Conservation (phyloP, 1,284 basidiomycete genomes). For the Cutaneotrichosporon mucoides region DNA sequence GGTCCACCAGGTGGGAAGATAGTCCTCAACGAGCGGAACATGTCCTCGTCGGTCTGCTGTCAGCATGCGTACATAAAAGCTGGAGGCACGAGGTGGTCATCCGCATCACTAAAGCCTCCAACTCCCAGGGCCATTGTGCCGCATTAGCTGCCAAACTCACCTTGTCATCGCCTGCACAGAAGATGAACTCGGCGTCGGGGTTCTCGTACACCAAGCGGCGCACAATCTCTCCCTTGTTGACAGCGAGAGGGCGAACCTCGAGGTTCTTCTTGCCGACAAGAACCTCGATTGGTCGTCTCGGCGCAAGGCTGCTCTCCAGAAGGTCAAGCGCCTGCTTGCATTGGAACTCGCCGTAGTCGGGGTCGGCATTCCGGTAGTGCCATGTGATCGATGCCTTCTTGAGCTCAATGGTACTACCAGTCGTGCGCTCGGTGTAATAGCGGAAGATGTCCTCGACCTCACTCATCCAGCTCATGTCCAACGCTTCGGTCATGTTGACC, state of each 20-base stretch:
- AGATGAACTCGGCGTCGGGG: slow-evolving; percentile 89
- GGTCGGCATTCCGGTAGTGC: slow-evolving; percentile 92
- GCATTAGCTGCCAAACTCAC: slow-evolving; percentile 51
- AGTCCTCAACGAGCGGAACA: slow-evolving; percentile 78
- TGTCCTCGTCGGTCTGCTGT: slow-evolving; percentile 81
- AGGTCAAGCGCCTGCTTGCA: slow-evolving; percentile 95
- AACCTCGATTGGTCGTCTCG: slow-evolving; percentile 87
- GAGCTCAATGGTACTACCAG: slow-evolving; percentile 90
- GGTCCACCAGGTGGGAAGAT: slow-evolving; percentile 51
- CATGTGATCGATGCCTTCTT: slow-evolving; percentile 98
- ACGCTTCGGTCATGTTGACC: slow-evolving; percentile 79
- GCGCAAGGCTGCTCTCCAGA: slow-evolving; percentile 83
- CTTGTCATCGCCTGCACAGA: slow-evolving; percentile 98
- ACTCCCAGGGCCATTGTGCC: background rate
- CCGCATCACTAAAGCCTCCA: too few relatives aligned
- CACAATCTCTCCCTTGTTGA: slow-evolving; percentile 99
- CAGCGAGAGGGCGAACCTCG: slow-evolving; percentile 87
- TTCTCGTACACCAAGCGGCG: slow-evolving; percentile 87
- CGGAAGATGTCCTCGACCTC: slow-evolving; percentile 91
- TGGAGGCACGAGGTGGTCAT: background rate
- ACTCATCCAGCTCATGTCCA: slow-evolving; percentile 98
- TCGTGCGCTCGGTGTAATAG: slow-evolving; percentile 94
- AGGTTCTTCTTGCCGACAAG: slow-evolving; percentile 97
- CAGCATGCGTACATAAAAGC: background rate
- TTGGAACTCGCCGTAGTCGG: slow-evolving; percentile 93